These are phyloP conservation scores for Ambrosiella beaveri DNA, from an alignment of 2,329 filamentous ascomycete species.

Conservation along the genomic window DNA sequence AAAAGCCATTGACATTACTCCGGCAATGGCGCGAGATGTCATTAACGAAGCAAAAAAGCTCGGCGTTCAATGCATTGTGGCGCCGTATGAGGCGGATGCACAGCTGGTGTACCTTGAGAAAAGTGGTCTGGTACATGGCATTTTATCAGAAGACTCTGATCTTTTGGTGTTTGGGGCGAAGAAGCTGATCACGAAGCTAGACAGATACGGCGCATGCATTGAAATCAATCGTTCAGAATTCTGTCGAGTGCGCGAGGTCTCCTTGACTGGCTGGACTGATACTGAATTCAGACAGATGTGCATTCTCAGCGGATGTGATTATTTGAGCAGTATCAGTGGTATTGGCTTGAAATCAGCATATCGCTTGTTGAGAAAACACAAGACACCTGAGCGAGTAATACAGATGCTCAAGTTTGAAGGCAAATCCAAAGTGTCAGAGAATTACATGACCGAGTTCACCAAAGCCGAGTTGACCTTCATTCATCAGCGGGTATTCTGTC, in stretches of 20 bases:
- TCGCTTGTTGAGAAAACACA: conserved; percentile 76
- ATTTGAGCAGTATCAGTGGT: conserved; percentile 67
- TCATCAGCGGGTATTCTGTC: conserved; percentile 89
- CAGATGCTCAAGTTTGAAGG: conserved; percentile 78
- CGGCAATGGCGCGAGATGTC: conserved; percentile 79
- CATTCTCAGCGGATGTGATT: conserved; percentile 92
- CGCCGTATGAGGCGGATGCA: conserved; percentile 94
- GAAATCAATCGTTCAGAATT: conserved; percentile 86
- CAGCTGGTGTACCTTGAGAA: conserved; percentile 88
- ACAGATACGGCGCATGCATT: conserved; percentile 82
- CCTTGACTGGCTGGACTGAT: conserved; percentile 81
- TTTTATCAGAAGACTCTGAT: conserved; percentile 93
- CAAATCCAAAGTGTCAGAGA: conserved; percentile 60
- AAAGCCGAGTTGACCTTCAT: conserved; percentile 86
- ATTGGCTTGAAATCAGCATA: conserved; percentile 91
- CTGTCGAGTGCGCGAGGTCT: conserved; percentile 72
- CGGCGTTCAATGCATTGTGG: conserved; percentile 73
- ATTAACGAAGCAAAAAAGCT: conserved; percentile 81
- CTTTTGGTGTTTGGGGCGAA: conserved; percentile 88
- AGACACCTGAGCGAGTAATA: conserved; percentile 66
- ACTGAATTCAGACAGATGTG: conserved; percentile 86
- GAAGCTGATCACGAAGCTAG: conserved; percentile 78
- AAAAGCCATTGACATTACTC: conserved; percentile 89
- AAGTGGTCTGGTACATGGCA: conserved; percentile 66
- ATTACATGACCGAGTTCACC: conserved; percentile 65